phyloP scores from a whole-genome alignment of 306 rosid species.

The Quercus alba region DNA sequence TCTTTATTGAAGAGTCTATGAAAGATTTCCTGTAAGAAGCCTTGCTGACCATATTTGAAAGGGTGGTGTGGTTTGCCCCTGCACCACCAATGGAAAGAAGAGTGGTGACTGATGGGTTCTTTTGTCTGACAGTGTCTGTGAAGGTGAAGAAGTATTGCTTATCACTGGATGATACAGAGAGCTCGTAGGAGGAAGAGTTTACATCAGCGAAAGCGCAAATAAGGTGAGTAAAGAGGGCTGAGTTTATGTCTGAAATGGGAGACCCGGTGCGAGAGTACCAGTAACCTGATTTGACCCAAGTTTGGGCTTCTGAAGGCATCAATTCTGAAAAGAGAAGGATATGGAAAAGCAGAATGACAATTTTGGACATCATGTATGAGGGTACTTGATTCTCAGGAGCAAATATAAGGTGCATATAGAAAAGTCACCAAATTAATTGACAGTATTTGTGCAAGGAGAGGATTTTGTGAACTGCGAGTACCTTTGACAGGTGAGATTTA shows the following conservation, averaged over 20 bases:
- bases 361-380: not conserved
- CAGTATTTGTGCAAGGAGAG: too few species aligned
- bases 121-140: slow-evolving; percentile 11
- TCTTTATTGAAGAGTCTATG: slow-evolving; percentile 27
- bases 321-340: not conserved
- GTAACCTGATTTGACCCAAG: slow-evolving; percentile 33
- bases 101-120: slow-evolving; percentile 33
- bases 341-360: not conserved
- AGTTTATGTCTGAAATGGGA: slow-evolving; percentile 25
- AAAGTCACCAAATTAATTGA: too few species aligned
- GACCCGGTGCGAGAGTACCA: slow-evolving; percentile 14
- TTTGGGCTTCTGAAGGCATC: slow-evolving; percentile 17
- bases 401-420: too few species aligned
- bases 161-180: slow-evolving; percentile 6
- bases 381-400: too few species aligned
- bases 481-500: too few species aligned
- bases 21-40: slow-evolving; percentile 26
- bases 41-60: slow-evolving; percentile 12
- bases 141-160: slow-evolving; percentile 22
- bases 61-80: not conserved
- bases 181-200: slow-evolving; percentile 31
- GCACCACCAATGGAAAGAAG: slow-evolving; percentile 25
- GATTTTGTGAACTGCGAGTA: too few species aligned
- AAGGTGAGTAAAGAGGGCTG: slow-evolving; percentile 38
- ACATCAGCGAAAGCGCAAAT: slow-evolving; percentile 23